These are phyloP conservation scores for Aspergillus sp. DNA, from an alignment of 2,329 filamentous ascomycete species.

Conservation along the genomic window DNA sequence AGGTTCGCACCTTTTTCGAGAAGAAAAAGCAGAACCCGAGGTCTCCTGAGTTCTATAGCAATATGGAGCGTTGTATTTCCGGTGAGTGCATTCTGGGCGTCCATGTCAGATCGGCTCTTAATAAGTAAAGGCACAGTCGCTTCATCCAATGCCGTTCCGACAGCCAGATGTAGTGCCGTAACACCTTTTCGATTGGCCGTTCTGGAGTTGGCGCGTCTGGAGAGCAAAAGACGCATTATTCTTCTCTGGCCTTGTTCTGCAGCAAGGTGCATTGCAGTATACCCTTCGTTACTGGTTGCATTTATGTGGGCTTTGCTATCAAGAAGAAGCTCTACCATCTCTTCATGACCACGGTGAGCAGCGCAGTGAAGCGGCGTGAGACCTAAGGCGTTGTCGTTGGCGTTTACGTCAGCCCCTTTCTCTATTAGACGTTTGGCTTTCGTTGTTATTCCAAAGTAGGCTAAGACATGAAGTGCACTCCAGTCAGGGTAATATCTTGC, in stretches of 20 bases:
- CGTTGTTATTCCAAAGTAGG: constrained; percentile 30
- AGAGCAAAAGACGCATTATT: constrained; percentile 27
- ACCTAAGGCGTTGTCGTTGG: constrained; percentile 25
- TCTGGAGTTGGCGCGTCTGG: constrained; percentile 16
- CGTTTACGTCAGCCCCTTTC: constrained; percentile 27
- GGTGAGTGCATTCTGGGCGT: constrained; percentile 25
- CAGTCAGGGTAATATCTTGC: constrained; percentile 32
- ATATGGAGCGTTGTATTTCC: constrained; percentile 34
- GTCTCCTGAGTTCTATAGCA: constrained; percentile 26
- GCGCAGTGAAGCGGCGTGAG: constrained; percentile 35
- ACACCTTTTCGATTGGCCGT: constrained; percentile 23
- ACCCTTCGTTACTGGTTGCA: constrained; percentile 25
- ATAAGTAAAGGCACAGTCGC: constrained; percentile 32
- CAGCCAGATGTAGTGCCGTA: constrained; percentile 28
- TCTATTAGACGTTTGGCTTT: constrained; percentile 29
- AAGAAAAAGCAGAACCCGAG: constrained; percentile 31
- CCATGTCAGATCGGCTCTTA: constrained; percentile 27
- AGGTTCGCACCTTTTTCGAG: constrained; percentile 31
- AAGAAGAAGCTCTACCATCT: constrained; percentile 34
- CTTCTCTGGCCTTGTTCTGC: constrained; percentile 28
- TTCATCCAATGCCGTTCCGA: constrained; percentile 33
- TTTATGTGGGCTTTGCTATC: constrained; percentile 28
- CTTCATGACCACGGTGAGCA: constrained; percentile 30
- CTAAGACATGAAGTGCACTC: constrained; percentile 31
- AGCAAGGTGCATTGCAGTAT: constrained; percentile 37